Evolutionary conservation across 495 filamentous ascomycete genomes (phyloP), one percentile per base, ranked within the genome.

Genomic region (Lindgomyces ingoldianus): DNA sequence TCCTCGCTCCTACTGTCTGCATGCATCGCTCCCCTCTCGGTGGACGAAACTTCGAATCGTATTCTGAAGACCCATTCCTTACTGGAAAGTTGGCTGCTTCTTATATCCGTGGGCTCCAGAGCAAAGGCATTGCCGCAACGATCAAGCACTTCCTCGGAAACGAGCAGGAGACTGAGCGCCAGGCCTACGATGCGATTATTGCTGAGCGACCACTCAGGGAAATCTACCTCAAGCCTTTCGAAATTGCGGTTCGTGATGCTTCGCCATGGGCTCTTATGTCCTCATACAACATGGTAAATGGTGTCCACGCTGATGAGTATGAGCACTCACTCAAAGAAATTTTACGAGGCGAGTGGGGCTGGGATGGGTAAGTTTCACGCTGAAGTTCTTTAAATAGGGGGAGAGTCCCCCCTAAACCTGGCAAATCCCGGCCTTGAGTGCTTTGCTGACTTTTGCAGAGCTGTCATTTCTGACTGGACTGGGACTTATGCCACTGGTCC

Each of bases 281-380:
- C 12, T 83, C 84, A 52, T 93, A 91, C 66, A 91, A 91, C 65
- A 84, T 85, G 59, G 78, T 93, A 48, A 91, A 91, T 70, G 89
- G 88, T 1, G 77, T 76, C 3, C 88, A 89, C 72, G 86, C 85
- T 21, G 85, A 84, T 71, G 86, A 89, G 77, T 87, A 88, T 59
- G 78, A 81, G 42, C 77, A 79, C 46, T 74, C 90, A 12, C 72
- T 93, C 22, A 80, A 83, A 27, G 80, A 83, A 29, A 83, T 91
- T 19, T 72, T 93, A 52, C 81, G 89, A 50, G 81, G 81, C 26
- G 88, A 91, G 74, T 90, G 87, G 88, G 82, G 79, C 0, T 93
- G 81, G 79, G 80, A 89, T 45, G 89, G 71, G 33, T 39, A 14
- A 39, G 33, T 39, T n/a, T n/a, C n/a, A n/a, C n/a, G n/a, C n/a